A percentile compares a stretch with the other conserved stretches of the same genome.
phyloP scores from a whole-genome alignment of 2,329 filamentous ascomycete species.

The Aureobasidium zeae region DNA sequence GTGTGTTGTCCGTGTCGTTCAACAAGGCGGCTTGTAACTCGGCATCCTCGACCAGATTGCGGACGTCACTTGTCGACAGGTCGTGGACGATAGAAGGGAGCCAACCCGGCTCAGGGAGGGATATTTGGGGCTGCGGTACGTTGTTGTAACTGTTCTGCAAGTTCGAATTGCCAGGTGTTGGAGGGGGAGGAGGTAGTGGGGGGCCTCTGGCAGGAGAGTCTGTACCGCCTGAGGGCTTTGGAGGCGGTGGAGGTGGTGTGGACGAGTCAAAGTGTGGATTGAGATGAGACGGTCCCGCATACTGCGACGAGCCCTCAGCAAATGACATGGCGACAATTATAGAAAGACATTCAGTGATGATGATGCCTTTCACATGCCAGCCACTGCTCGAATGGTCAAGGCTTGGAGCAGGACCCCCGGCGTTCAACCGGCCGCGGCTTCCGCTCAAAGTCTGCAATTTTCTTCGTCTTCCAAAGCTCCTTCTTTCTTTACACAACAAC shows the following conservation, averaged over 20 bases:
- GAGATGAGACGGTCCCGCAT: constrained; percentile 31
- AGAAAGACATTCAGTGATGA: background rate
- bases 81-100: constrained; percentile 67
- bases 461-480: background rate
- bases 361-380: constrained; percentile 12
- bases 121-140: constrained; percentile 17
- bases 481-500: constrained; percentile 10
- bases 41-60: constrained; percentile 55
- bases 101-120: constrained; percentile 55
- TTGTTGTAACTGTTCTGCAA: constrained; percentile 1
- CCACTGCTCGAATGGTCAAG: background rate
- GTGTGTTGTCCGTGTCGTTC: constrained; percentile 54
- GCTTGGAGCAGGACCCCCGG: background rate
- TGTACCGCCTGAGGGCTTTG: constrained; percentile 34
- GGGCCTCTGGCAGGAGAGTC: constrained; percentile 36
- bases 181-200: constrained; percentile 38
- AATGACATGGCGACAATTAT: constrained; percentile 4
- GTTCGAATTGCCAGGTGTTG: constrained; percentile 24
- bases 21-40: constrained; percentile 65
- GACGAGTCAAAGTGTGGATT: constrained; percentile 34
- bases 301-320: constrained; percentile 14
- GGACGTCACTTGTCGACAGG: constrained; percentile 66
- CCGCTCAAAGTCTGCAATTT: constrained; percentile 13
- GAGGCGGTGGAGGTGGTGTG: constrained; percentile 41
- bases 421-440: constrained; percentile 9